A percentile compares a stretch with the other conserved stretches of the same genome.
phyloP scores from a whole-genome alignment of 306 rosid species.

The Cercis canadensis region DNA sequence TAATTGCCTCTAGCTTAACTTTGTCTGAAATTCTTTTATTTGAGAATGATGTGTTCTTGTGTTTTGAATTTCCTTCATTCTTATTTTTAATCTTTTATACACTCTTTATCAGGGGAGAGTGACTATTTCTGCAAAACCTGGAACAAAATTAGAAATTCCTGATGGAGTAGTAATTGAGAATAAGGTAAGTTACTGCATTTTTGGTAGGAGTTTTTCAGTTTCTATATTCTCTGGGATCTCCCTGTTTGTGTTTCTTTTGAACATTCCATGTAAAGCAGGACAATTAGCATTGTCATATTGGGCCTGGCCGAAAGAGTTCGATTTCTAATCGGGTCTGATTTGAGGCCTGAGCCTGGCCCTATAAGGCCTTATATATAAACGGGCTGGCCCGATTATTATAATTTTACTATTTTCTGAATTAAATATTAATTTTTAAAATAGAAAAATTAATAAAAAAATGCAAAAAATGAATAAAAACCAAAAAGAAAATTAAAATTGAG shows the following conservation, averaged over 20 bases:
- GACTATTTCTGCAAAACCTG: conserved; percentile 64
- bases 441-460: too few species aligned
- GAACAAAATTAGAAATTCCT: conserved; percentile 70
- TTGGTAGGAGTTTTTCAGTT: conserved; percentile 8
- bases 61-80: conserved; percentile 14
- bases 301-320: neutral
- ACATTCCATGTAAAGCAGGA: neutral
- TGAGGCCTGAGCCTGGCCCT: neutral
- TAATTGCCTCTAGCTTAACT: conserved; percentile 7
- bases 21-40: conserved; percentile 10
- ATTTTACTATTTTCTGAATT: neutral
- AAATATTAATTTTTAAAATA: too few species aligned
- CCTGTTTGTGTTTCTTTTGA: conserved; percentile 1
- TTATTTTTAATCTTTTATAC: conserved; percentile 28
- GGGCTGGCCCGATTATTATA: too few species aligned
- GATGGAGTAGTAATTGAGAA: conserved; percentile 65
- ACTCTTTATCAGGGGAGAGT: conserved; percentile 68
- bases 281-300: neutral
- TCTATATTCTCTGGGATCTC: neutral
- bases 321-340: neutral
- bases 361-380: too few species aligned
- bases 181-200: conserved; percentile 48
- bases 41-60: neutral
- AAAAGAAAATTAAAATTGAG: too few species aligned
- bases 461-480: too few species aligned